Evolutionary conservation across 2,329 filamentous ascomycete species (phyloP).

Genomic region (Phialocephala subalpina): DNA sequence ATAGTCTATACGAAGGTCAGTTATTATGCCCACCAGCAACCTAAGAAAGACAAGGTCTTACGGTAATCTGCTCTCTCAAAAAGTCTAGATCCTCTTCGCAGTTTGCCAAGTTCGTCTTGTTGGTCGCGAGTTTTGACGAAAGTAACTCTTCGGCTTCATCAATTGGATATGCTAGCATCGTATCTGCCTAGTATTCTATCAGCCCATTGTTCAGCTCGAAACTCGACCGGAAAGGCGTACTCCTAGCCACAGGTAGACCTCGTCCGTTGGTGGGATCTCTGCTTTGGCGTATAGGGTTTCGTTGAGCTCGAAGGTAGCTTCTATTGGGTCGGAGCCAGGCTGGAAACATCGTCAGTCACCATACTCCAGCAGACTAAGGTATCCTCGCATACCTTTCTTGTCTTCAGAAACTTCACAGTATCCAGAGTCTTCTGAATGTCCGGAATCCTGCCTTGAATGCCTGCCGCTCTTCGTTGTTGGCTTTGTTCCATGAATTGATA

Average conservation of each 20-base stretch:
- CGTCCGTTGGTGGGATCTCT: constrained; percentile 79
- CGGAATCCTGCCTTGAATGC: constrained; percentile 92
- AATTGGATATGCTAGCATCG: constrained; percentile 96
- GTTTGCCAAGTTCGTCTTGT: constrained; percentile 81
- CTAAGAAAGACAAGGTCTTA: constrained; percentile 51
- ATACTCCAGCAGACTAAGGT: constrained; percentile 1
- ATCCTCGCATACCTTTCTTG: constrained; percentile 65
- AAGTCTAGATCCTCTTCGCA: constrained; percentile 98
- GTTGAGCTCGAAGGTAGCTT: constrained; percentile 95
- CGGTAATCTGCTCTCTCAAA: constrained; percentile 93
- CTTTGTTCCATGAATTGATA: constrained; percentile 99
- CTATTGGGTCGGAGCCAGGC: constrained; percentile 69
- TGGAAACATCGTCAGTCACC: constrained; percentile 26
- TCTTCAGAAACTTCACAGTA: constrained; percentile 85
- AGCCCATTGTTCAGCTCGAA: constrained; percentile 16
- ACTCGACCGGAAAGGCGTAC: constrained; percentile 54
- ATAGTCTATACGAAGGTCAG: constrained; percentile 54
- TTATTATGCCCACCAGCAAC: constrained; percentile 10
- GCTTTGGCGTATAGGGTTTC: constrained; percentile 95
- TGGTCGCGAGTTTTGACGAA: constrained; percentile 77
- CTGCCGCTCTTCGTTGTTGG: constrained; percentile 81
- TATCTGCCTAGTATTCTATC: constrained; percentile 73
- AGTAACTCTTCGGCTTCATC: constrained; percentile 85
- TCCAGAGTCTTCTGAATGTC: constrained; percentile 97
- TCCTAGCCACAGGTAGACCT: constrained; percentile 98